These are phyloP conservation scores for Cyberlindnera suaveolens DNA, from an alignment of 805 yeast genomes.

Conservation along the genomic window DNA sequence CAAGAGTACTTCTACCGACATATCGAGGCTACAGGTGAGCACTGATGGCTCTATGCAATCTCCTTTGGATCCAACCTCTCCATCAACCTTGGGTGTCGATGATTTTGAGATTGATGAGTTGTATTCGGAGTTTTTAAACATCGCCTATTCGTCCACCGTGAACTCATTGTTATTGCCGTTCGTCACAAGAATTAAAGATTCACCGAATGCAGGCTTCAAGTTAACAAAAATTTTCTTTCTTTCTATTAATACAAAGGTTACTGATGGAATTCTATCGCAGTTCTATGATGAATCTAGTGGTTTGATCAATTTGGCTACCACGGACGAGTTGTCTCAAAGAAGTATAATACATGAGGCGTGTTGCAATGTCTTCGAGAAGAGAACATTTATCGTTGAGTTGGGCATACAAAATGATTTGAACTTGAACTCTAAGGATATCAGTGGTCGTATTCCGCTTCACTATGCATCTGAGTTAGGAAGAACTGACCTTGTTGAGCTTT, in stretches of 20 bases:
- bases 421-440: slow-evolving; percentile 45
- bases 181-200: slow-evolving; percentile 34
- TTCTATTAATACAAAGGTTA: slow-evolving; percentile 56
- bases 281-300: slow-evolving; percentile 34
- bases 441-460: slow-evolving; percentile 81
- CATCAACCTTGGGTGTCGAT: slow-evolving; percentile 12
- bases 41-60: neutral
- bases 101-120: slow-evolving; percentile 59
- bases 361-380: slow-evolving; percentile 15
- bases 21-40: slow-evolving; percentile 18
- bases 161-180: slow-evolving; percentile 38
- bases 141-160: slow-evolving; percentile 34
- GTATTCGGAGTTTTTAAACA: slow-evolving; percentile 60
- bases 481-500: slow-evolving; percentile 33
- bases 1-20: slow-evolving; percentile 11
- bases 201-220: slow-evolving; percentile 35
- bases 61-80: neutral
- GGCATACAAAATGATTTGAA: slow-evolving; percentile 20
- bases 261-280: slow-evolving; percentile 44
- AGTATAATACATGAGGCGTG: slow-evolving; percentile 69
- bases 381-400: slow-evolving; percentile 20
- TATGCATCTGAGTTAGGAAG: slow-evolving; percentile 68
- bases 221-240: slow-evolving; percentile 69
- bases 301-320: slow-evolving; percentile 53
- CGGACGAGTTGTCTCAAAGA: slow-evolving; percentile 69